Evolutionary conservation across 371 early-diverging fungal species (phyloP).

Genomic region (Apophysomyces sp.): DNA sequence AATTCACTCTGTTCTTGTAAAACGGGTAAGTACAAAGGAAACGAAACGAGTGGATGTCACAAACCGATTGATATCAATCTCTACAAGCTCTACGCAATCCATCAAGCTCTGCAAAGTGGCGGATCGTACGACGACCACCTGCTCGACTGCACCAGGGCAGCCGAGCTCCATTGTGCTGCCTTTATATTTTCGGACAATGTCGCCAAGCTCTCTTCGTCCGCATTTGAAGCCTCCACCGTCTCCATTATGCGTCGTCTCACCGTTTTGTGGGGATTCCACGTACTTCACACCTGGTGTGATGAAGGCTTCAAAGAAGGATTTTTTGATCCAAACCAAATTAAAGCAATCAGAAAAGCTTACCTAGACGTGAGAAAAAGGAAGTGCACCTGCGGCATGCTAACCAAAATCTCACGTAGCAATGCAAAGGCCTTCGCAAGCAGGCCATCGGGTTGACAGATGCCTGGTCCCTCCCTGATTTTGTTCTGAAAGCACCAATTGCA

Average conservation of each 20-base stretch:
- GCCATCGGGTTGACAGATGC: conserved; percentile 65
- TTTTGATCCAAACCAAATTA: conserved; percentile 45
- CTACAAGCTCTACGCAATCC: conserved; percentile 29
- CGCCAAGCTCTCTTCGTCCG: conserved; percentile 7
- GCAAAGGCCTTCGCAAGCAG: conserved; percentile 55
- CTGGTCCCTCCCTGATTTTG: conserved; percentile 63
- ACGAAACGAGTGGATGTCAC: neutral
- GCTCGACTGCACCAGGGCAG: conserved; percentile 33
- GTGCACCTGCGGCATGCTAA: neutral
- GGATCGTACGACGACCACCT: conserved; percentile 22
- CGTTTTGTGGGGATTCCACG: conserved; percentile 38
- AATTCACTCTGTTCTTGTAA: conserved; percentile 29
- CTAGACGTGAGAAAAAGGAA: conserved; percentile 22
- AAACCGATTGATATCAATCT: too few relatives aligned
- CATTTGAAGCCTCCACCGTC: conserved; percentile 14
- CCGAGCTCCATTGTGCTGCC: conserved; percentile 38
- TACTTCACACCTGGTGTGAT: conserved; percentile 43
- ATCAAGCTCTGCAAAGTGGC: conserved; percentile 17
- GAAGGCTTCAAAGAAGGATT: conserved; percentile 56
- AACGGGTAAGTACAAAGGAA: conserved; percentile 24
- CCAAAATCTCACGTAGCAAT: conserved; percentile 19
- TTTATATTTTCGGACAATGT: conserved; percentile 29
- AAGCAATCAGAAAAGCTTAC: conserved; percentile 43
- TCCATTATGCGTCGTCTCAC: conserved; percentile 35
- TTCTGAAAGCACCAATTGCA: conserved; percentile 68